Percentiles rank a stretch among this genome's conserved stretches.
Conservation (phyloP, 1,284 basidiomycete genomes). For the Boletellus sp. region DNA sequence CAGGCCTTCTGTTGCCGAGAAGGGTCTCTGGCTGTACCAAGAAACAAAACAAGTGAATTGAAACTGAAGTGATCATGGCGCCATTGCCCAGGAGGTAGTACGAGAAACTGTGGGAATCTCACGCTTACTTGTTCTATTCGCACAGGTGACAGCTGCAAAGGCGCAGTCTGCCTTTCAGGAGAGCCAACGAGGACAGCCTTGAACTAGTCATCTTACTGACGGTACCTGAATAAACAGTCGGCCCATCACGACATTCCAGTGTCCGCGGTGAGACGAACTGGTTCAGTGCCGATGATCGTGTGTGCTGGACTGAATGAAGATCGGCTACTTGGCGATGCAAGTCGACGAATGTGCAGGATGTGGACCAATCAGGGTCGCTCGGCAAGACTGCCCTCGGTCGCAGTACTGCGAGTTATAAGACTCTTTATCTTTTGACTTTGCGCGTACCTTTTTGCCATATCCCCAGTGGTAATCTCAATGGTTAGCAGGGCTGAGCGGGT, state of each 20-base stretch:
- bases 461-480: conserved; percentile 13
- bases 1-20: not conserved
- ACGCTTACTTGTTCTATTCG: conserved; percentile 1
- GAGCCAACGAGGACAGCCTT: not conserved
- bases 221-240: conserved; percentile 7
- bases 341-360: conserved; percentile 22
- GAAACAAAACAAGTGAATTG: not conserved
- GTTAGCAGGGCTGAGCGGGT: conserved; percentile 1
- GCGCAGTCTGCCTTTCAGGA: not conserved
- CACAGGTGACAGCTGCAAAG: too few relatives aligned
- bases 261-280: conserved; percentile 1
- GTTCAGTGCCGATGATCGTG: not conserved
- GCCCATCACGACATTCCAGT: not conserved
- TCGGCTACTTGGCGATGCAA: conserved; percentile 4
- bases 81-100: not conserved
- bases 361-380: conserved; percentile 16
- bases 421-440: not conserved
- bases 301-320: not conserved
- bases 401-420: conserved; percentile 15
- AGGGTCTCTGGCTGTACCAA: not conserved
- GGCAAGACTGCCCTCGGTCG: conserved; percentile 2
- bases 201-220: not conserved
- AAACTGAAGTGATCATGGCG: not conserved
- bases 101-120: conserved; percentile 10
- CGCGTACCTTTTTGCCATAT: conserved; percentile 3